Evolutionary conservation across 2,329 filamentous ascomycete genomes (phyloP), one percentile per base, ranked within the genome.

Genomic region (Cercospora beticola): DNA sequence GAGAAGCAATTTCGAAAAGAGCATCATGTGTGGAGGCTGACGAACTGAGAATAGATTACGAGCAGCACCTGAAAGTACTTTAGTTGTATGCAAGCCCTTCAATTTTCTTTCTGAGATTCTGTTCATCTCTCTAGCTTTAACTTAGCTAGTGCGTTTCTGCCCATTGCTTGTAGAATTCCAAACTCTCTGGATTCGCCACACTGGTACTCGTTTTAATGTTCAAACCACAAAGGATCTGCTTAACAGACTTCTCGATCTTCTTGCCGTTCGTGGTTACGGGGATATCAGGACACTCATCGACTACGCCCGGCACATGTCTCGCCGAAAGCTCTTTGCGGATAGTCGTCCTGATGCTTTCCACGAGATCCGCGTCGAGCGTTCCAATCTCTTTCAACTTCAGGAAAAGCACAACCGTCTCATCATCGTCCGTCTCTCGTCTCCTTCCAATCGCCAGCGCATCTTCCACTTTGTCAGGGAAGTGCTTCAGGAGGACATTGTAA

Each of bases 221-320:
- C 80, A 94, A 83, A 0, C 94, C 94, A 30, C 92, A 97, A 1
- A 99, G 82, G 56, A 98, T 97, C 81, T 97, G 94, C 84, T 98
- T 98, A 5, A 98, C 94, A 0, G 93, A 92, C 59, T 96, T 93
- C 79, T 99, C 94, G 68, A 99, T 92, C 89, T 98, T 99, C 84
- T 99, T 99, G 64, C 94, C 94, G 76, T 99, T 99, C 2, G 90
- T 89, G 16, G 95, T 98, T 73, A 94, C 89, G 0, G 94, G 95
- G 18, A 99, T 95, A 43, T 94, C 93, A 0, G 90, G 89, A 70
- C 91, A 94, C 78, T 92, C 89, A 72, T 94, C 92, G 18, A 98
- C 85, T 0, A 97, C 83, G 0, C 88, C 90, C 0, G 94, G 94
- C 0, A 98, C 93, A 82, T 99, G 95, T 64, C 95, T 86, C 4